Evolutionary conservation across 306 rosid genomes (phyloP), one percentile per base, ranked within the genome.

Genomic region (Clitoria ternatea): DNA sequence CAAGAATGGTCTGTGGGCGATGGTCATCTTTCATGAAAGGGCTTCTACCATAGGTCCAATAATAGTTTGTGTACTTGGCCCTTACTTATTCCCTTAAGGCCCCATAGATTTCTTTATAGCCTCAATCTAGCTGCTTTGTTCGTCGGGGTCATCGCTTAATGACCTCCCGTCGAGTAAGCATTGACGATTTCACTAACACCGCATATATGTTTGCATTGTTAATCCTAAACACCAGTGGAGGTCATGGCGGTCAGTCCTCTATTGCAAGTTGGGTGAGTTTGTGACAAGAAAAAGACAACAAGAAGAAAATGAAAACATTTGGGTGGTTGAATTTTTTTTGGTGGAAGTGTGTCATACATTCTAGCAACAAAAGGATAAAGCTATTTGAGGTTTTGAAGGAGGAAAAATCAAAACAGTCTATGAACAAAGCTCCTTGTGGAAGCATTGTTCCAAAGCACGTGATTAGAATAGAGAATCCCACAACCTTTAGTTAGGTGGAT

Each of bases 41-140:
- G 65, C 89, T 87, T 75, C 72, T 87, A 0, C 96, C 98, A 39
- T 81, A 83, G 7, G 78, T 78, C 96, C 98, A 89, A 63, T 75
- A 87, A 55, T 87, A 92, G 2, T 87, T 82, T 52, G 79, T 69
- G 81, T 79, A 74, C 71, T 78, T 80, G 19, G 73, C 39, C 79
- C 69, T 84, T 11, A 89, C 48, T 0, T 86, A 85, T 65, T 85
- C 89, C 92, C 86, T 84, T 1, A 92, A 66, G 12, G 84, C 88
- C 98, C 95, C 87, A 39, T 89, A 88, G 69, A 73, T 80, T 18
- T 59, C 18, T 60, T 63, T 39, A 73, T 67, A 81, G 57, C 32
- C 42, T 3, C 75, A 72, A 0, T 40, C 5, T 5, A 81, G 84
- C 52, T 75, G 89, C 49, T n/a, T 75, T 4, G 68, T 72, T 15